Percentiles rank a stretch among this genome's conserved stretches.
Evolutionary conservation across 306 rosid species (phyloP).

Genomic region (Amphicarpaea edgeworthii): DNA sequence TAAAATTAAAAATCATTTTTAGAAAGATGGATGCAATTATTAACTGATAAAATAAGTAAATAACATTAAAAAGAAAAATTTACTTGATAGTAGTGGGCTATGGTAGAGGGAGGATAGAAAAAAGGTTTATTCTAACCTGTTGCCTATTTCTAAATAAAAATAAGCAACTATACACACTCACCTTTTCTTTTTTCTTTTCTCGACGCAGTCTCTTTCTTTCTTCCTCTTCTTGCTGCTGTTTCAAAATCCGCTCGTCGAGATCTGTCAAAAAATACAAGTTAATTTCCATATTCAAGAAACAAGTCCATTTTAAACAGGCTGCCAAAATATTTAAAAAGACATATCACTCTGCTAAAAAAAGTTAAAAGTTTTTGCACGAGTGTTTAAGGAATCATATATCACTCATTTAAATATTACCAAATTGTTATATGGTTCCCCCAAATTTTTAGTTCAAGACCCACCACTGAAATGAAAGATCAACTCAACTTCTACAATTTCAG

Average conservation of each 20-base stretch:
- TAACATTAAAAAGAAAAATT: not conserved
- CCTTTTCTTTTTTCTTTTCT: constrained; percentile 97
- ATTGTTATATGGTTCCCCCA: not conserved
- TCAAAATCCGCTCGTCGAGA: constrained; percentile 90
- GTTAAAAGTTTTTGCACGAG: not conserved
- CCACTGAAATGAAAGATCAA: not conserved
- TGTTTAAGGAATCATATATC: not conserved
- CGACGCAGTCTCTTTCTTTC: constrained; percentile 88
- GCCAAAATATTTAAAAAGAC: not conserved
- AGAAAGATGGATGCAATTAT: not conserved
- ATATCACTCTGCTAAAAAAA: not conserved
- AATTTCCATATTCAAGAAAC: constrained; percentile 21
- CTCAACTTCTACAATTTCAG: constrained; percentile 30
- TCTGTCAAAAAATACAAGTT: constrained; percentile 52
- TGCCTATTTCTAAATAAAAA: not conserved
- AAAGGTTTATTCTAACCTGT: constrained; percentile 28
- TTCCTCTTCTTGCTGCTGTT: constrained; percentile 98
- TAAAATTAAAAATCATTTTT: not conserved
- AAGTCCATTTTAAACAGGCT: constrained; percentile 11
- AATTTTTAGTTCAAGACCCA: constrained; percentile 20
- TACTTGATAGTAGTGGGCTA: constrained; percentile 5
- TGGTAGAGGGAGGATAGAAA: not conserved
- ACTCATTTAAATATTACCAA: not conserved
- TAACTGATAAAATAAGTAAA: not conserved
- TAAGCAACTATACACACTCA: constrained; percentile 43